Percentiles rank a stretch among this genome's conserved stretches.
phyloP scores from a whole-genome alignment of 441 rosid genomes.

The Adansonia grandidieri region DNA sequence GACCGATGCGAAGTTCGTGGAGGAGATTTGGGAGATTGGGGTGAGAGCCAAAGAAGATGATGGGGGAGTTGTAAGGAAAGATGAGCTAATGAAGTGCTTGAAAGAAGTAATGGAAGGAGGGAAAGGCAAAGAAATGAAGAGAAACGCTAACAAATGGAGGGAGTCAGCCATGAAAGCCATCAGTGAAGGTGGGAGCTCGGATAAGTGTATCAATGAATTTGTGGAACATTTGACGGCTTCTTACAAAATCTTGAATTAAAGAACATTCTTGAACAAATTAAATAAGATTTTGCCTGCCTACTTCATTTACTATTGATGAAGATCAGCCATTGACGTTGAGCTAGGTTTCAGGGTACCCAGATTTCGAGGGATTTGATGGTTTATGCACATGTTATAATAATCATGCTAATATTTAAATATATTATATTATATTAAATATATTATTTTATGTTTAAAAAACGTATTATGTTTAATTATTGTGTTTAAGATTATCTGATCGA shows the following conservation, averaged over 20 bases:
- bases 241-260: neutral
- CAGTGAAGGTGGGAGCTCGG: conserved; percentile 72
- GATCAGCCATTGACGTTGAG: neutral
- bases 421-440: no score
- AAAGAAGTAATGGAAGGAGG: conserved; percentile 66
- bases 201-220: conserved; percentile 48
- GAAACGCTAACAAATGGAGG: conserved; percentile 58
- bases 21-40: conserved; percentile 58
- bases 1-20: conserved; percentile 54
- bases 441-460: no score
- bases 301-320: neutral
- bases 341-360: neutral
- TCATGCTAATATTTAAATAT: no score
- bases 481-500: no score
- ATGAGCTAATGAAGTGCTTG: conserved; percentile 57
- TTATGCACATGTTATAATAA: no score
- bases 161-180: conserved; percentile 53
- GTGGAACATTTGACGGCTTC: conserved; percentile 35
- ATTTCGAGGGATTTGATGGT: no score
- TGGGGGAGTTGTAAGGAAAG: conserved; percentile 50
- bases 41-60: conserved; percentile 59
- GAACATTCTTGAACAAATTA: neutral
- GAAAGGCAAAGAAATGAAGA: conserved; percentile 47
- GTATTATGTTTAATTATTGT: no score
- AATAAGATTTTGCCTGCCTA: neutral